phyloP scores from a whole-genome alignment of 2,329 filamentous ascomycete species.

The Fusarium pseudocircinatum region DNA sequence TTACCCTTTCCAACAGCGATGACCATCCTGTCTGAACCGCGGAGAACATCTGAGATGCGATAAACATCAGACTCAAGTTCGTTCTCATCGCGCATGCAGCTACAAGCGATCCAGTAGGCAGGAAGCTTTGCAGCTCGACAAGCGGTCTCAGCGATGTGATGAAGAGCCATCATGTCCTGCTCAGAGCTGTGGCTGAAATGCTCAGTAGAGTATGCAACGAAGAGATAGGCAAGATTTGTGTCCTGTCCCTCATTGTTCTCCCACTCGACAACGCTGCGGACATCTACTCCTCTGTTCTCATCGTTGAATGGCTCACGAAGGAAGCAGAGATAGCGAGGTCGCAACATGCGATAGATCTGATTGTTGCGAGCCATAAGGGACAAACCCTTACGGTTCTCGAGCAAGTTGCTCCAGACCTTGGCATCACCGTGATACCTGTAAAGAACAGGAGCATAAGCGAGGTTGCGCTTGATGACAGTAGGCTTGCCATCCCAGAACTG shows the following conservation, averaged over 20 bases:
- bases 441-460: conserved; percentile 39
- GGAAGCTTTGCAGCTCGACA: conserved; percentile 40
- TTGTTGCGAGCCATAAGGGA: conserved; percentile 37
- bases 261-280: conserved; percentile 37
- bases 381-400: conserved; percentile 40
- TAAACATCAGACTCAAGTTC: conserved; percentile 41
- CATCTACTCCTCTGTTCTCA: conserved; percentile 36
- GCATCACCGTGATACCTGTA: conserved; percentile 39
- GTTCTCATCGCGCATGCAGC: conserved; percentile 41
- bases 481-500: conserved; percentile 41
- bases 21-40: conserved; percentile 37
- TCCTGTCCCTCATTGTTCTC: conserved; percentile 36
- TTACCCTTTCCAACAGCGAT: conserved; percentile 39
- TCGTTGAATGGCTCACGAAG: conserved; percentile 38
- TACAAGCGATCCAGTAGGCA: conserved; percentile 42
- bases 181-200: conserved; percentile 39
- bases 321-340: conserved; percentile 41
- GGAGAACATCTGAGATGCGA: conserved; percentile 43
- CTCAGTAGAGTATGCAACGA: conserved; percentile 42
- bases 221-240: conserved; percentile 34
- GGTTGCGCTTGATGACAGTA: conserved; percentile 12
- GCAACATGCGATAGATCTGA: conserved; percentile 35
- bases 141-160: conserved; percentile 42
- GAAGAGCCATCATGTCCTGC: conserved; percentile 39
- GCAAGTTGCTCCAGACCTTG: conserved; percentile 43